Base-by-base conservation (phyloP, 164 flowering plant genomes). In the Protea cynaroides region DNA sequence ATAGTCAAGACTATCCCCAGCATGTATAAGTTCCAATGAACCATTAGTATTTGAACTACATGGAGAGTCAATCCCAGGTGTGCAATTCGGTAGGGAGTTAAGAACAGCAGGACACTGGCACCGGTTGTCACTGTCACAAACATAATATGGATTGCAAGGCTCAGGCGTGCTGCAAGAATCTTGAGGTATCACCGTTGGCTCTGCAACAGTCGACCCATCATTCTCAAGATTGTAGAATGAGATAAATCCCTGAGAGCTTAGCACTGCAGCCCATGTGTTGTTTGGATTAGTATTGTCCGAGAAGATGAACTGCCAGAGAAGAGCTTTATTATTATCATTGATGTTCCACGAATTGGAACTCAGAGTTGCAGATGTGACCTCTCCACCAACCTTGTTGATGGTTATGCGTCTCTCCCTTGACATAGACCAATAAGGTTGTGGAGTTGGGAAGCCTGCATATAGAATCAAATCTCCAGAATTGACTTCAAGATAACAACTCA, bases 361-460 rank as follows among this genome's bases (percentile, higher is more conserved):
- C 17, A 84, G 38, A 10, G 77, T 54, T 2, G 75, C 79, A 40
- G 80, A 76, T n/a, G 66, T 49, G 61, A 80, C 70, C 50, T 59
- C 70, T 19, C 80, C 80, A 15, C 65, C 68, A 10, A 9, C 46
- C 58, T 68, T 65, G 59, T 63, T 64, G 14, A 66, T 61, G 25
- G 66, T 79, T 62, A 51, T 76, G 29, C 83, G 66, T 47, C 8
- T 65, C 4, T 84, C 89, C 62, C 67, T 72, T 5, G 60, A 64
- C 75, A 82, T 71, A 25, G 86, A 79, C 89, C 89, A 84, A 62
- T 84, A 84, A 11, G 68, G 63, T 57, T 84, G 86, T 13, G 81
- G 81, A 46, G 81, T 77, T 61, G 19, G 67, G 61, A 69, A 84
- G 8, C 76, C 81, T 7, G 75, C 81, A 64, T 72, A 76, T 57